Base-by-base conservation (phyloP, 805 yeast genomes). In the Starmerella vaccinii region DNA sequence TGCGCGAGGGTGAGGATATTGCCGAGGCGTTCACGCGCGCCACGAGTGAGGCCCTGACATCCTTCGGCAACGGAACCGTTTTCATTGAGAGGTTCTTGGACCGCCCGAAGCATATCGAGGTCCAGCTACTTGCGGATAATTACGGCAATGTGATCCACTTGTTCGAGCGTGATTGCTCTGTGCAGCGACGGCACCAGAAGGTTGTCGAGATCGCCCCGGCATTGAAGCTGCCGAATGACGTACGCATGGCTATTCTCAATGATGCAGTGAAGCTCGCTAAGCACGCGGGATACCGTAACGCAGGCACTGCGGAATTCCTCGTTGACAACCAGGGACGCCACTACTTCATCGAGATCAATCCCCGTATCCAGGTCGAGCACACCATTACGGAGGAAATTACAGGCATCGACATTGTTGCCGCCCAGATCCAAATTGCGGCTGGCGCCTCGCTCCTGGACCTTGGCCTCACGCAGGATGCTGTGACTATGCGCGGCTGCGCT, bases 131-230 rank as follows among this genome's bases (percentile, higher is more conserved):
- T 60, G 98, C 96, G 46, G 98, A 90, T 68, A 76, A 77, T 64
- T 81, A 84, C 64, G 98, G 98, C 52, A 92, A 90, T 66, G 96
- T 89, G 23, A 84, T 90, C 63, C 98, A 90, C 66, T 71, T 90
- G 61, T 92, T 88, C 61, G 98, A 90, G 76, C 82, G 98, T 71
- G 98, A 90, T 72, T 90, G 98, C 71, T 88, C 97, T n/a, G 98
- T 90, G 49, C 98, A 90, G 74, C 85, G 98, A 76, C 85, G 98
- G 74, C 98, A 90, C 70, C 98, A 90, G 73, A 90, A 90, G 71
- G 98, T 90, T 48, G 97, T 90, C 34, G 98, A 90, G 71, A 88
- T 90, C 61, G 98, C 98, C 4, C 97, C 99, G 12, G 97, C 97
- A 34, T 82, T 85, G 70, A 87, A 88, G 55, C 72, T 92, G 61